Evolutionary conservation across 176 grass and related monocot species (phyloP), one percentile per base, ranked within the genome.

Genomic region (Zea luxurians): DNA sequence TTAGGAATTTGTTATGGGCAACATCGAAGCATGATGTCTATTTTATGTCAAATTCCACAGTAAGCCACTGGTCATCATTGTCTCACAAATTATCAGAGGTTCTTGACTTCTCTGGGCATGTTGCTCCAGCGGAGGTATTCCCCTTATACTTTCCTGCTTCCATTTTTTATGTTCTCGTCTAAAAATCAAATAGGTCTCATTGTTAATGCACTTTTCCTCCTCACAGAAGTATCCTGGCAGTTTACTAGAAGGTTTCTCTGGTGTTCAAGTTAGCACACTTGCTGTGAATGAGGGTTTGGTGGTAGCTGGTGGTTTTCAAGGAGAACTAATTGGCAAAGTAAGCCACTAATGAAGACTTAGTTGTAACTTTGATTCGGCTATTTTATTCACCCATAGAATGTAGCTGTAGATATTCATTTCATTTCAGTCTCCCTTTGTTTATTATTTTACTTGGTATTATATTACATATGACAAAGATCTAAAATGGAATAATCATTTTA

Each of bases 21-120:
- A 91, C 91, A 37, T 97, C 91, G 15, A 97, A 93, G 75, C 91
- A 97, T 88, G 94, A 97, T 80, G 91, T 92, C 17, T 97, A 97
- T 80, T 88, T 92, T 79, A 92, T 97, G 89, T 97, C 95, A 66
- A 77, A 92, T 71, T 80, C 80, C 45, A 90, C 91, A 70, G 78
- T 97, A 68, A 64, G 79, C 69, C 95, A 97, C 87, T 97, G 91
- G 91, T 97, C 95, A 74, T 82, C 95, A 70, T 75, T 94, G 78
- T 85, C 85, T 54, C 79, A 82, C 64, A 84, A 78, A 18, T 41
- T 80, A 57, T 77, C 80, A 20, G 80, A 88, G 20, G 80, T 97
- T 80, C 85, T 97, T 3, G 79, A 97, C 82, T 91, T 97, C 60
- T 90, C 91, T 0, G 87, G 91, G 45, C 95, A 90, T 37, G 80